Percentiles rank a stretch among this genome's conserved stretches.
These are phyloP conservation scores for Puccinia triticina DNA, from an alignment of 1,284 basidiomycete species.

Conservation along the genomic window DNA sequence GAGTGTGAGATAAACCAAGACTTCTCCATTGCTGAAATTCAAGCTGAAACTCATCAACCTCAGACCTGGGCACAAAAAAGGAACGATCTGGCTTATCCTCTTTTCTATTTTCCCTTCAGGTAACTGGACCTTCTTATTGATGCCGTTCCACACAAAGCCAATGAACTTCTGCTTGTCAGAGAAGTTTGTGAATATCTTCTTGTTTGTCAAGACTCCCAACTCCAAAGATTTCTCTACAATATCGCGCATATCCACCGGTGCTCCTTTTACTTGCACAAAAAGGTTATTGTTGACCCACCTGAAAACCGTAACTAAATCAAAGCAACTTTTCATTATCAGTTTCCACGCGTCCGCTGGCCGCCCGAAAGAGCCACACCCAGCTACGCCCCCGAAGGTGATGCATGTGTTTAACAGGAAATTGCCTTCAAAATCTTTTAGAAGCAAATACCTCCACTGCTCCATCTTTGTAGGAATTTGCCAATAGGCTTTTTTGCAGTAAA, in stretches of 20 bases:
- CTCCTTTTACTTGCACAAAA: neutral
- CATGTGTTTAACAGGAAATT: neutral
- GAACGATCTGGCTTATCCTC: too few relatives aligned
- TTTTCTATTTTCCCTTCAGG: neutral
- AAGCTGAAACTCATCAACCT: too few relatives aligned
- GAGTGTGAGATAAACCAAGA: too few relatives aligned
- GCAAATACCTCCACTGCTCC: neutral
- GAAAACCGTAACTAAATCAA: neutral
- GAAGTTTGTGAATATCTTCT: neutral
- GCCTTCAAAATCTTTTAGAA: neutral
- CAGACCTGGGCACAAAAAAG: too few relatives aligned
- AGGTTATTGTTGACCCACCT: constrained; percentile 3
- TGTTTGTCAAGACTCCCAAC: constrained; percentile 8
- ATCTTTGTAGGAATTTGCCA: neutral
- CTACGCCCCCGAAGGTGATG: neutral
- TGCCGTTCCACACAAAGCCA: constrained; percentile 27
- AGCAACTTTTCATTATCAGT: neutral
- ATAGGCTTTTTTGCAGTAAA: neutral
- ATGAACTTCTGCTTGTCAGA: constrained; percentile 20
- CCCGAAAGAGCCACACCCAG: neutral
- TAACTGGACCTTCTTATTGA: neutral
- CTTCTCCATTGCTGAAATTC: too few relatives aligned
- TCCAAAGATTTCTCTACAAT: neutral
- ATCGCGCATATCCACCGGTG: neutral
- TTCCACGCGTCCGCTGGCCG: constrained; percentile 25